These are phyloP conservation scores for Euptelea pleiosperma DNA, from an alignment of 164 flowering plant species.

Conservation along the genomic window DNA sequence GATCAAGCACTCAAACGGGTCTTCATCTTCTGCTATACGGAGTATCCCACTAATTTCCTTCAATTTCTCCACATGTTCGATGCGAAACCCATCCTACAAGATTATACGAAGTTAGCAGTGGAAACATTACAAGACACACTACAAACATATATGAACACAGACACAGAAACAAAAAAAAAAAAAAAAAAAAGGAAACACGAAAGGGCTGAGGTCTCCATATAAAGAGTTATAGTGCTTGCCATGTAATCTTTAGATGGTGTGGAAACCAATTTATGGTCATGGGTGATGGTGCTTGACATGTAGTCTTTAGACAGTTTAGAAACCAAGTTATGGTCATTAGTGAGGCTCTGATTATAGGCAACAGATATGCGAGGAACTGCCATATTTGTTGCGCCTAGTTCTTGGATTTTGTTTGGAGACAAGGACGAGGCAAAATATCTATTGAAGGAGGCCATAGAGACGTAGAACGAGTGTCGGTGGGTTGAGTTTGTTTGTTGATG, in stretches of 20 bases:
- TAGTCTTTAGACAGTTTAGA: too few relatives aligned
- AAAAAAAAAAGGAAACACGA: too few relatives aligned
- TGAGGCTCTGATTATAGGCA: not conserved
- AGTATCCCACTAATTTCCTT: not conserved
- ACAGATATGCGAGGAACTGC: not conserved
- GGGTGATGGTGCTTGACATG: too few relatives aligned
- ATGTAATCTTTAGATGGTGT: not conserved
- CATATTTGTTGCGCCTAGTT: not conserved
- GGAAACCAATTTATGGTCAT: too few relatives aligned
- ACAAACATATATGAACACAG: not conserved
- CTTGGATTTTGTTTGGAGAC: not conserved
- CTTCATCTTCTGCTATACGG: not conserved
- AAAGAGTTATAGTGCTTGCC: not conserved
- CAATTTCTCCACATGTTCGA: not conserved
- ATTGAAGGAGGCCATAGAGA: not conserved
- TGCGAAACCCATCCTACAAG: constrained; percentile 1
- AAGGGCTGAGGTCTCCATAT: too few relatives aligned
- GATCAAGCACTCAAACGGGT: constrained; percentile 10
- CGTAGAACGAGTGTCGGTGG: too few relatives aligned
- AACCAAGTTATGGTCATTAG: not conserved
- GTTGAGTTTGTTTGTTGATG: too few relatives aligned
- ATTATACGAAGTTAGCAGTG: not conserved
- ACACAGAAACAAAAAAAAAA: too few relatives aligned
- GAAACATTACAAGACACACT: not conserved
- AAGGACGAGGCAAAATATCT: not conserved